Evolutionary conservation across 2,329 filamentous ascomycete genomes (phyloP).

Genomic region (Xylaria sp.): DNA sequence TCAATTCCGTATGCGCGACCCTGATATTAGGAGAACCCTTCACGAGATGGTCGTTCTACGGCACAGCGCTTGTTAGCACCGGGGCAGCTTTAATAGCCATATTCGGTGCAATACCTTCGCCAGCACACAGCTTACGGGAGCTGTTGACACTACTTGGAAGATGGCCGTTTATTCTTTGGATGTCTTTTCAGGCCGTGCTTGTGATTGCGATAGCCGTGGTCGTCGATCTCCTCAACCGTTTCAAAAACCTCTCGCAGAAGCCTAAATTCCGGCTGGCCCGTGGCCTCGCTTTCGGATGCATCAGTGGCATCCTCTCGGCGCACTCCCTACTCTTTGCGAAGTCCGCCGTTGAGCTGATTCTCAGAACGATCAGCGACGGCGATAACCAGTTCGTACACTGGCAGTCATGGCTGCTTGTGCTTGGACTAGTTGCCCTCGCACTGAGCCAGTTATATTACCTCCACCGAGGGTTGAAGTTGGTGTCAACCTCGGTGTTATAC

Average conservation of each 20-base stretch:
- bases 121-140: slow-evolving; percentile 84
- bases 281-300: slow-evolving; percentile 84
- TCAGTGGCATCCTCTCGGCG: slow-evolving; percentile 91
- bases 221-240: slow-evolving; percentile 57
- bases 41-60: slow-evolving; percentile 87
- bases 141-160: slow-evolving; percentile 75
- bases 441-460: slow-evolving; percentile 93
- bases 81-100: slow-evolving; percentile 91
- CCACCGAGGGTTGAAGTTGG: slow-evolving; percentile 88
- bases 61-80: slow-evolving; percentile 82
- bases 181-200: slow-evolving; percentile 75
- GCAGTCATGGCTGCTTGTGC: slow-evolving; percentile 90
- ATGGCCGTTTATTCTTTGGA: slow-evolving; percentile 83
- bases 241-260: slow-evolving; percentile 59
- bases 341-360: slow-evolving; percentile 91
- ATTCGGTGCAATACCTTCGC: slow-evolving; percentile 92
- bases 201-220: slow-evolving; percentile 69
- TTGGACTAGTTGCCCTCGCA: slow-evolving; percentile 79
- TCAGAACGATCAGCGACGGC: slow-evolving; percentile 80
- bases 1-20: slow-evolving; percentile 97
- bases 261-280: slow-evolving; percentile 73
- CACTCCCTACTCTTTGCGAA: slow-evolving; percentile 94
- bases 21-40: slow-evolving; percentile 92
- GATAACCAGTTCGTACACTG: slow-evolving; percentile 94
- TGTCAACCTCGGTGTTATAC: slow-evolving; percentile 94